These are phyloP conservation scores for Aspergillus awamori DNA, from an alignment of 2,329 filamentous ascomycete species.

Conservation along the genomic window DNA sequence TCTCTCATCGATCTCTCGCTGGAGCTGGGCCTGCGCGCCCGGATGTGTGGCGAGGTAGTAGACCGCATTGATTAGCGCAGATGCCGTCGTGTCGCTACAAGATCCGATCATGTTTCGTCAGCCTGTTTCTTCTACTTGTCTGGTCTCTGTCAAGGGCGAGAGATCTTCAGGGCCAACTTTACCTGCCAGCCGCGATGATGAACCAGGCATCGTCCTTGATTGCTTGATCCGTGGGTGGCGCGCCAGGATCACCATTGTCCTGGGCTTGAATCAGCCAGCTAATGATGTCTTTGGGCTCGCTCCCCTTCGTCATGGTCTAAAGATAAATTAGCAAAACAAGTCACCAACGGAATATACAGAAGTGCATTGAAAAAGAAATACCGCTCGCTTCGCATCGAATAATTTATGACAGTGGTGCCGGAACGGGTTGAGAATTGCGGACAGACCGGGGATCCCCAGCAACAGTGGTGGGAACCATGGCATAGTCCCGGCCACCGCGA, in stretches of 20 bases:
- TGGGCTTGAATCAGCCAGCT: slow-evolving; percentile 23
- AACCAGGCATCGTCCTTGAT: slow-evolving; percentile 21
- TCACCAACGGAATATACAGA: no score
- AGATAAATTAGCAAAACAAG: background rate
- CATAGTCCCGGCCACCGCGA: background rate
- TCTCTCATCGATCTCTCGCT: slow-evolving; percentile 30
- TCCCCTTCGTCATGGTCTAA: background rate
- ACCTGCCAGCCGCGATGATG: slow-evolving; percentile 21
- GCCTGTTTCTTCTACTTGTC: background rate
- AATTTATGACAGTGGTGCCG: background rate
- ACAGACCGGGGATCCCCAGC: background rate
- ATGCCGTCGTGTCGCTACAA: slow-evolving; percentile 38
- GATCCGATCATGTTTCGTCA: background rate
- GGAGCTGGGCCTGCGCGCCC: slow-evolving; percentile 33
- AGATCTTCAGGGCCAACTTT: background rate
- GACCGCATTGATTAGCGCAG: slow-evolving; percentile 34
- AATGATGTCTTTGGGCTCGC: slow-evolving; percentile 22
- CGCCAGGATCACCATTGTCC: slow-evolving; percentile 17
- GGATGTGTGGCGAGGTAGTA: slow-evolving; percentile 40
- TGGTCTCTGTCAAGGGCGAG: no score
- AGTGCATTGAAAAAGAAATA: background rate
- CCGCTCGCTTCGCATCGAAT: background rate
- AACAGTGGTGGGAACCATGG: background rate
- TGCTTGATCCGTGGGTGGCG: slow-evolving; percentile 14
- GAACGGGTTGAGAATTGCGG: background rate